Evolutionary conservation across 2,329 filamentous ascomycete species (phyloP).

Genomic region (Fusarium dlaminii): DNA sequence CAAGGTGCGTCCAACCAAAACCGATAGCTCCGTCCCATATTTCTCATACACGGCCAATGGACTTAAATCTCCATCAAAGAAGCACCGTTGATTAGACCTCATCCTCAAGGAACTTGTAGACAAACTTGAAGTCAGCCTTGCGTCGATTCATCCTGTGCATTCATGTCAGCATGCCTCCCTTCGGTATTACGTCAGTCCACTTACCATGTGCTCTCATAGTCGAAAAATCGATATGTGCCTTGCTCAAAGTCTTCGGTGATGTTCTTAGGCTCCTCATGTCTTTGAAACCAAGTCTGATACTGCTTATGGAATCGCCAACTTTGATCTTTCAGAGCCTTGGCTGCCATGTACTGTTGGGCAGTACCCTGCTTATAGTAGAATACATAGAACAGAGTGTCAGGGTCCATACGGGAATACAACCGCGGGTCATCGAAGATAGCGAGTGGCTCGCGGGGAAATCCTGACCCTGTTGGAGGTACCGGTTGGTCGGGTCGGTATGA

Average conservation of each 20-base stretch:
- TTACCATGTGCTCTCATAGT: conserved; percentile 99
- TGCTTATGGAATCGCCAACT: conserved; percentile 99
- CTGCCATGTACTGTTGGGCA: conserved; percentile 93
- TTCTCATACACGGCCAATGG: conserved; percentile 9
- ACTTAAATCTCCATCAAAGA: neutral
- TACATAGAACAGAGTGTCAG: conserved; percentile 96
- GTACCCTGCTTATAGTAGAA: conserved; percentile 99
- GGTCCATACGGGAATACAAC: conserved; percentile 88
- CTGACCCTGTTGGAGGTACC: conserved; percentile 76
- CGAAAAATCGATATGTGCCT: conserved; percentile 98
- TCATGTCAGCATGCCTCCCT: conserved; percentile 26
- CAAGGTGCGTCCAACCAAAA: conserved; percentile 31
- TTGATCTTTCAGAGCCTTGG: conserved; percentile 96
- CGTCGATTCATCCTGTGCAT: conserved; percentile 90
- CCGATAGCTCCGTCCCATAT: conserved; percentile 27
- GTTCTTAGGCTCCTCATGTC: conserved; percentile 97
- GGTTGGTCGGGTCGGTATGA: conserved; percentile 86
- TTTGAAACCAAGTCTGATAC: conserved; percentile 99
- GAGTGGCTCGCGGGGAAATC: conserved; percentile 93
- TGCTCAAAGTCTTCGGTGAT: conserved; percentile 99
- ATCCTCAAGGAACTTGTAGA: conserved; percentile 97
- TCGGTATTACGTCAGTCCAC: conserved; percentile 45
- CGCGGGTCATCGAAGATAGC: conserved; percentile 90
- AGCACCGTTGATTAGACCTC: conserved; percentile 66
- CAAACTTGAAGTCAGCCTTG: conserved; percentile 98